Evolutionary conservation across 257 asterid species (phyloP), one percentile per base, ranked within the genome.

Genomic region (Perilla frutescens): DNA sequence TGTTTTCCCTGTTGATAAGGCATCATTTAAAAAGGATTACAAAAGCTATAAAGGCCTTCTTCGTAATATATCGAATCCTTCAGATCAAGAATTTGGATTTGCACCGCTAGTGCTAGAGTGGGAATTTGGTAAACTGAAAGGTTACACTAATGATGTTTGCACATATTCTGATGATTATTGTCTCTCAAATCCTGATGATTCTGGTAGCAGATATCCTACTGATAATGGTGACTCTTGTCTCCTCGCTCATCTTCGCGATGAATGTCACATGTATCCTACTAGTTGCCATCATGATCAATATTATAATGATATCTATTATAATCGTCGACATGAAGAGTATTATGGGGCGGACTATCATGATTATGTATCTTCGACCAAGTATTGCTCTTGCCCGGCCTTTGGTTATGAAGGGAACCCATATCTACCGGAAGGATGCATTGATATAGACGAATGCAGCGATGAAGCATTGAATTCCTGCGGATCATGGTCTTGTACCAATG

Each of bases 331-430:
- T n/a, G n/a, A n/a, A n/a, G n/a, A n/a, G n/a, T n/a, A n/a, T n/a
- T n/a, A n/a, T n/a, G n/a, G n/a, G n/a, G n/a, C n/a, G n/a, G n/a
- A n/a, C n/a, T n/a, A n/a, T n/a, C n/a, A n/a, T n/a, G n/a, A n/a
- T n/a, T 68, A 41, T 36, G 44, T 20, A 43, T 49, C 69, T 5
- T 32, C 49, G 15, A 37, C 6, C 4, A 39, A 2, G 2, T 41
- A 44, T 1, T 81, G 84, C 48, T 0, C 2, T n/a, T 76, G 85
- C 44, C 0, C 0, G n/a, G n/a, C n/a, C 0, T 0, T 0, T 0
- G 82, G 85, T 3, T 77, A n/a, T 32, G 76, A 73, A 64, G 82
- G 80, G 26, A 81, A 77, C 34, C 80, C 85, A 0, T 81, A 81
- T 61, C 7, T 81, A 43, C 31, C 10, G 1, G 66, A 20, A 12